phyloP scores from a whole-genome alignment of 2,329 filamentous ascomycete genomes.

The Fusarium multiceps region DNA sequence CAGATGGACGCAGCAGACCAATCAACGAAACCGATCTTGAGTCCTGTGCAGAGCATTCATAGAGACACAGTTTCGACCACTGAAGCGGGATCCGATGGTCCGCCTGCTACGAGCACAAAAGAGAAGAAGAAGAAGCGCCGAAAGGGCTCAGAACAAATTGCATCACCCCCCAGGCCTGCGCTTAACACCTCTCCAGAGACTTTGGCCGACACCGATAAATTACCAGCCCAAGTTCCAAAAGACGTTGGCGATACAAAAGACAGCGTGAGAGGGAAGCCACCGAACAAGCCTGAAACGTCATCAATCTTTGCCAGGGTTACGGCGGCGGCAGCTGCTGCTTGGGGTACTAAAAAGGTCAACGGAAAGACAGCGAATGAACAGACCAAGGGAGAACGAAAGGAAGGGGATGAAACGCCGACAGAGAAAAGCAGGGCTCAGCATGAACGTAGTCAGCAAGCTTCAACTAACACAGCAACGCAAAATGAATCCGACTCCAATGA shows the following conservation, averaged over 20 bases:
- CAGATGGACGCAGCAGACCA: neutral
- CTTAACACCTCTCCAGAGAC: slow-evolving; percentile 12
- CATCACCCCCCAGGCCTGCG: slow-evolving; percentile 7
- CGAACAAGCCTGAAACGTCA: slow-evolving; percentile 12
- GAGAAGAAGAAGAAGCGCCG: slow-evolving; percentile 43
- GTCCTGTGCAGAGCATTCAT: neutral
- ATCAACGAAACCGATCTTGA: neutral
- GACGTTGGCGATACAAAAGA: neutral
- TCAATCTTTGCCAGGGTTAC: slow-evolving; percentile 26
- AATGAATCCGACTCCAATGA: neutral
- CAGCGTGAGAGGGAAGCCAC: neutral
- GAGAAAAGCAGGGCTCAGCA: neutral
- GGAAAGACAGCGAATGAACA: slow-evolving; percentile 50
- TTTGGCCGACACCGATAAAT: slow-evolving; percentile 2
- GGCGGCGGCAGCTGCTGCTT: slow-evolving; percentile 40
- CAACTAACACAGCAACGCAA: neutral
- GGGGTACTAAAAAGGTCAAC: slow-evolving; percentile 26
- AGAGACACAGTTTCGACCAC: neutral
- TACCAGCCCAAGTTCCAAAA: neutral
- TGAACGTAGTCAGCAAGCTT: neutral
- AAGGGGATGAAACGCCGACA: slow-evolving; percentile 9
- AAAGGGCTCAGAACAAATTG: neutral
- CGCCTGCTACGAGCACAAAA: slow-evolving; percentile 44
- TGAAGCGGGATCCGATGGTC: slow-evolving; percentile 1
- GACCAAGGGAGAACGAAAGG: slow-evolving; percentile 53